Conservation (phyloP, 257 asterid genomes). For the Fraxinus anomala region DNA sequence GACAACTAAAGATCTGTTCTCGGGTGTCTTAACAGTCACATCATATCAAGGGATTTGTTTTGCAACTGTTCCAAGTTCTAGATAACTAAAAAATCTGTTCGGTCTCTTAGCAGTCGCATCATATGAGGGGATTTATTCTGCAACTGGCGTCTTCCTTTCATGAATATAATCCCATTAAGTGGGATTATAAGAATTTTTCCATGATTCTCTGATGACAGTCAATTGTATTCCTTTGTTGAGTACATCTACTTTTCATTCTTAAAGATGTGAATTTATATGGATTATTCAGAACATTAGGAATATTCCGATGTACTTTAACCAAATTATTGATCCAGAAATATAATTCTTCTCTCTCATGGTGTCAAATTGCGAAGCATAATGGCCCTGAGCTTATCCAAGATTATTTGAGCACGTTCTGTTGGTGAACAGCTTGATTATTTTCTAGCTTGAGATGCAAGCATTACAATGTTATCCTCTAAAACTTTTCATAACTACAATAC, state of each 20-base stretch:
- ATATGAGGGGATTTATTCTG: not conserved
- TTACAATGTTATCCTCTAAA: constrained; percentile 1
- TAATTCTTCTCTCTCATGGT: not conserved
- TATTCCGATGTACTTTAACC: not conserved
- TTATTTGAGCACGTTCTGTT: constrained; percentile 14
- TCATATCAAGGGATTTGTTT: not conserved
- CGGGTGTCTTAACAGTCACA: not conserved
- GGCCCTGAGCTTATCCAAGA: constrained; percentile 19
- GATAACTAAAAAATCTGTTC: not conserved
- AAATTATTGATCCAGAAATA: not conserved
- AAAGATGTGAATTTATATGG: not conserved
- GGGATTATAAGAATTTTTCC: not conserved
- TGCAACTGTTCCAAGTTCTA: not conserved
- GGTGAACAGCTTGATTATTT: constrained; percentile 13
- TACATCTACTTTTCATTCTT: not conserved
- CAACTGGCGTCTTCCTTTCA: not conserved
- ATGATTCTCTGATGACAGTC: not conserved
- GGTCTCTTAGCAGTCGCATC: not conserved
- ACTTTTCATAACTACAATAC: not conserved
- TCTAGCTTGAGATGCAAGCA: not conserved
- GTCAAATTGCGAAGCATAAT: not conserved
- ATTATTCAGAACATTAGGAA: not conserved
- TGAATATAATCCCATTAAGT: not conserved
- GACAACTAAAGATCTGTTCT: not conserved
- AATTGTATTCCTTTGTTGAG: not conserved